A percentile compares a stretch with the other conserved stretches of the same genome.
These are phyloP conservation scores for Colletotrichum chrysophilum DNA, from an alignment of 2,329 filamentous ascomycete species.

Conservation along the genomic window DNA sequence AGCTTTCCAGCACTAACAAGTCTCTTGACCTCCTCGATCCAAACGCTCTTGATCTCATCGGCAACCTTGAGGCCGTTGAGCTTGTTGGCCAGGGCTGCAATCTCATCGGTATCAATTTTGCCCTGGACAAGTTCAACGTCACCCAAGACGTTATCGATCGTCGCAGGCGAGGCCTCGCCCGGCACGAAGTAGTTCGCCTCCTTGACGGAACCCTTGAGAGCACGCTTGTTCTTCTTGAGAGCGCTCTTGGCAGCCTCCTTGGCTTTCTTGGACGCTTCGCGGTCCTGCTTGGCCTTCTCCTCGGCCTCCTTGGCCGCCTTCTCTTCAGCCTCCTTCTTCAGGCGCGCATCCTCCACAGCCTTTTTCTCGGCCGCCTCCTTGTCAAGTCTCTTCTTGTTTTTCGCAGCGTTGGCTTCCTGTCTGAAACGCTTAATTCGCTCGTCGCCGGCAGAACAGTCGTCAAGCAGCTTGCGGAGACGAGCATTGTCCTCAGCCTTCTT, in stretches of 20 bases:
- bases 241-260: slow-evolving; percentile 99
- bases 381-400: slow-evolving; percentile 94
- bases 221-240: slow-evolving; percentile 99
- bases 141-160: slow-evolving; percentile 82
- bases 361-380: slow-evolving; percentile 92
- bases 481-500: slow-evolving; percentile 98
- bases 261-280: slow-evolving; percentile 88
- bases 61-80: slow-evolving; percentile 80
- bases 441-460: slow-evolving; percentile 82
- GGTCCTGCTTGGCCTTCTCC: slow-evolving; percentile 82
- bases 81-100: slow-evolving; percentile 82
- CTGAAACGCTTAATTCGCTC: slow-evolving; percentile 98
- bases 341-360: slow-evolving; percentile 82
- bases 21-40: slow-evolving; percentile 77
- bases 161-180: slow-evolving; percentile 73
- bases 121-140: slow-evolving; percentile 87
- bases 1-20: slow-evolving; percentile 84
- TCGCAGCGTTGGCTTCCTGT: slow-evolving; percentile 87
- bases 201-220: slow-evolving; percentile 92
- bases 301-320: slow-evolving; percentile 83
- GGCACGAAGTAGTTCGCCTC: slow-evolving; percentile 94
- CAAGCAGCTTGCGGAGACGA: slow-evolving; percentile 87
- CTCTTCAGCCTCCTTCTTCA: slow-evolving; percentile 84
- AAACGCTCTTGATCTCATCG: slow-evolving; percentile 85
- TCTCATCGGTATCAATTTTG: slow-evolving; percentile 91